Evolutionary conservation across 768 basidiomycete genomes (phyloP), one percentile per base, ranked within the genome.

Genomic region (Hysterangium stoloniferum): DNA sequence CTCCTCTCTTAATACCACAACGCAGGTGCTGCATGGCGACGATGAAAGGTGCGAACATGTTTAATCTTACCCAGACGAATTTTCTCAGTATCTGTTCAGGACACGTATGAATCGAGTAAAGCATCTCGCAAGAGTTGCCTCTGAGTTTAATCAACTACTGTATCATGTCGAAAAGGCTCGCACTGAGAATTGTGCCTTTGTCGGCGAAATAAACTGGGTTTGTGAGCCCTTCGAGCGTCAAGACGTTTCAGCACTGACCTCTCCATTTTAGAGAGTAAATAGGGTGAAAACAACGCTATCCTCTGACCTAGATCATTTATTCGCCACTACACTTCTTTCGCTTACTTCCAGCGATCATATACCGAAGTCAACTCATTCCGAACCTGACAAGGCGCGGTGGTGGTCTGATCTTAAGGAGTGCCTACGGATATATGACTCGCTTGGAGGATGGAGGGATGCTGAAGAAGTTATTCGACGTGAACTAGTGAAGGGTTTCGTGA

Each of bases 81-180:
- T 17, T n/a, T 27, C 15, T 32, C 25, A 31, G 25, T 37, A 52
- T 44, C 17, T 58, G 25, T 41, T 20, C 59, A 86, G 83, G 60
- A 66, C 71, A 33, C 78, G 73, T 55, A 77, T 76, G 7, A 81
- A 78, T 61, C 74, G 81, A 38, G 82, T 85, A 28, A 88, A 91
- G 62, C 87, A 91, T 62, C 72, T 95, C 12, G 74, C 77, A 9
- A 79, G 94, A 45, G 86, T 94, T 25, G 90, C 93, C 12, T 74
- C 81, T 7, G 96, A 97, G 66, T 98, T 95, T 62, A 87, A 79
- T 8, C 94, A 98, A 61, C 74, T 98, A 17, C 72, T 92, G 22
- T 99, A 99, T 63, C 87, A 96, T 57, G 77, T 79, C 22, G 77
- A 80, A 17, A 95, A 96, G 64, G 91, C 94, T 9, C 72, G 77